Evolutionary conservation across 176 grass and related monocot genomes (phyloP), one percentile per base, ranked within the genome.

Genomic region (Microstegium vimineum): DNA sequence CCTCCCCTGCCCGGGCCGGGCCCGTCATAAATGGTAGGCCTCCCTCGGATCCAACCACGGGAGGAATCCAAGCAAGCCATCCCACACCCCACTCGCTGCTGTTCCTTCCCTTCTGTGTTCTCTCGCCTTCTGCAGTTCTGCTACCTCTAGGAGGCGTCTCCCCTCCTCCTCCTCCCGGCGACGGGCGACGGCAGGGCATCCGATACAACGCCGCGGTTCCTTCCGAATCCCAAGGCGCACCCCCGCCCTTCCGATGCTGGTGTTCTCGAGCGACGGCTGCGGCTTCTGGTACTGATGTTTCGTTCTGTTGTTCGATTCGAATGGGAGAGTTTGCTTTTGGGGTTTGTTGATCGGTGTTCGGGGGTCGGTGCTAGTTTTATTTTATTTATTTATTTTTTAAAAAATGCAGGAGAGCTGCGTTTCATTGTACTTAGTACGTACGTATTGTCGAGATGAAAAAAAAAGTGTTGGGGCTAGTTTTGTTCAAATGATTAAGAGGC

Each of bases 21-120:
- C 36, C 56, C 56, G 16, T 62, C 6, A 73, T 87, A 82, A 47
- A 67, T 79, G 36, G 67, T n/a, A n/a, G n/a, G n/a, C n/a, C n/a
- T n/a, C n/a, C 75, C 80, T 83, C 80, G 86, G 80, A 78, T 79
- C 80, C 80, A 41, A 38, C 69, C 47, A 17, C n/a, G n/a, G 79
- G 13, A 63, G 46, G 70, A 69, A 68, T 71, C 74, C 66, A 3
- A 49, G 3, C 31, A n/a, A n/a, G n/a, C n/a, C n/a, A n/a, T n/a
- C n/a, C 56, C 22, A 5, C 15, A 1, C 22, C 28, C 15, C 37
- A 1, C 11, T n/a, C n/a, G 37, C 71, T 43, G 31, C 25, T n/a
- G n/a, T 5, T 56, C 20, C 51, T 51, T 18, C 46, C 47, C 16
- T n/a, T n/a, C n/a, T 38, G 3, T 6, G 4, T 45, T 65, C 28